Evolutionary conservation across 2,329 filamentous ascomycete genomes (phyloP).

Genomic region (Tolypocladium endophyticum): DNA sequence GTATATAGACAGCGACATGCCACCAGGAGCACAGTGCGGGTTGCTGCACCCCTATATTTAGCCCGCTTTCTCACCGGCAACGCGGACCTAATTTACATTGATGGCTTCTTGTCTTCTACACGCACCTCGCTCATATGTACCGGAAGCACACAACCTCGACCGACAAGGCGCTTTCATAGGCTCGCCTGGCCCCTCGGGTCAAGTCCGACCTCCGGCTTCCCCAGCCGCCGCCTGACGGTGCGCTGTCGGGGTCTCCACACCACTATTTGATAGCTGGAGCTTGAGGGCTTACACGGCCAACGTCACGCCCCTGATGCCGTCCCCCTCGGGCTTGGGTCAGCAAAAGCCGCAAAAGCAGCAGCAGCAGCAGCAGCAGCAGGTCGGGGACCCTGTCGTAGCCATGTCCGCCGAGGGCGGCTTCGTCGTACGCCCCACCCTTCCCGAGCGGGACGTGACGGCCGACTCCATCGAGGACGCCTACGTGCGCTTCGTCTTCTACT

Average conservation of each 20-base stretch:
- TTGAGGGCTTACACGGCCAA: background rate
- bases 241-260: background rate
- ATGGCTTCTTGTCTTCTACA: background rate
- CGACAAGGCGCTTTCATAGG: background rate
- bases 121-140: background rate
- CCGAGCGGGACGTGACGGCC: conserved; percentile 56
- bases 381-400: background rate
- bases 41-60: conserved; percentile 1
- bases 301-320: background rate
- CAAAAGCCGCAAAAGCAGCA: conserved; percentile 2
- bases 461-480: conserved; percentile 73
- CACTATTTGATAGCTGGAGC: background rate
- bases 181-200: background rate
- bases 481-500: conserved; percentile 76
- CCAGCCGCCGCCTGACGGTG: background rate
- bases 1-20: background rate
- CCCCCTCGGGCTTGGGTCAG: background rate
- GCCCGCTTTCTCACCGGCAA: background rate
- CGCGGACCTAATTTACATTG: conserved; percentile 3
- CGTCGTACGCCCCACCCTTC: conserved; percentile 32
- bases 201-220: background rate
- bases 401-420: background rate
- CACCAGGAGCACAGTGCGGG: background rate
- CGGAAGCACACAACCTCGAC: background rate
- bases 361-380: conserved; percentile 2